A percentile compares a stretch with the other conserved stretches of the same genome.
Conservation (phyloP, 768 basidiomycete genomes). For the Cyathus striatus region DNA sequence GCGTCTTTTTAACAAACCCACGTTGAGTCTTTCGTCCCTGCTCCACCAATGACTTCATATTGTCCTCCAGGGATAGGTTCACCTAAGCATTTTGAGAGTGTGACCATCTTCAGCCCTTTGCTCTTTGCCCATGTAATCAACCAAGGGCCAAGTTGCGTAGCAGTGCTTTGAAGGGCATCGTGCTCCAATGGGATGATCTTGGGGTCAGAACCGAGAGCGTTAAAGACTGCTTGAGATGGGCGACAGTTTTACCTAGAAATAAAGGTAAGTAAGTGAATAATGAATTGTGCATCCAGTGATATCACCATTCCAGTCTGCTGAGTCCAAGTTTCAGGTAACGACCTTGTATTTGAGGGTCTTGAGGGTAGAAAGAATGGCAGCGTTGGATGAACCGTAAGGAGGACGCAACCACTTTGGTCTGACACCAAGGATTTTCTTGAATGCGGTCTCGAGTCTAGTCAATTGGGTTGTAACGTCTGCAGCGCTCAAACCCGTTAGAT, state of each 20-base stretch:
- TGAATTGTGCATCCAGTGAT: not conserved
- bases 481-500: not conserved
- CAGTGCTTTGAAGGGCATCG: slow-evolving; percentile 11
- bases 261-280: not conserved
- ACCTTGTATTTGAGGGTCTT: slow-evolving; percentile 7
- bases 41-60: slow-evolving; percentile 3
- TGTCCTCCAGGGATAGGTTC: slow-evolving; percentile 10
- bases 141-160: slow-evolving; percentile 11
- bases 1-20: too few species aligned
- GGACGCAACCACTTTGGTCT: slow-evolving; percentile 12
- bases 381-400: slow-evolving; percentile 7
- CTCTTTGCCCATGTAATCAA: slow-evolving; percentile 10
- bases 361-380: slow-evolving; percentile 5
- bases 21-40: slow-evolving; percentile 4
- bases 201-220: slow-evolving; percentile 8
- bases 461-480: slow-evolving; percentile 5
- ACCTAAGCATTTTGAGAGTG: slow-evolving; percentile 10
- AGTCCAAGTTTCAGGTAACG: slow-evolving; percentile 12
- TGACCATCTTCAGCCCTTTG: slow-evolving; percentile 9
- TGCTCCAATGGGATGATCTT: slow-evolving; percentile 11
- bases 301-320: slow-evolving; percentile 10
- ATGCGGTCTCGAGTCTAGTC: slow-evolving; percentile 6
- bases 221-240: slow-evolving; percentile 8
- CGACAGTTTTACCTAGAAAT: too few species aligned
- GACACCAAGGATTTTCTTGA: slow-evolving; percentile 12